phyloP scores from a whole-genome alignment of 1,284 basidiomycete genomes.

The Ustilago curta region DNA sequence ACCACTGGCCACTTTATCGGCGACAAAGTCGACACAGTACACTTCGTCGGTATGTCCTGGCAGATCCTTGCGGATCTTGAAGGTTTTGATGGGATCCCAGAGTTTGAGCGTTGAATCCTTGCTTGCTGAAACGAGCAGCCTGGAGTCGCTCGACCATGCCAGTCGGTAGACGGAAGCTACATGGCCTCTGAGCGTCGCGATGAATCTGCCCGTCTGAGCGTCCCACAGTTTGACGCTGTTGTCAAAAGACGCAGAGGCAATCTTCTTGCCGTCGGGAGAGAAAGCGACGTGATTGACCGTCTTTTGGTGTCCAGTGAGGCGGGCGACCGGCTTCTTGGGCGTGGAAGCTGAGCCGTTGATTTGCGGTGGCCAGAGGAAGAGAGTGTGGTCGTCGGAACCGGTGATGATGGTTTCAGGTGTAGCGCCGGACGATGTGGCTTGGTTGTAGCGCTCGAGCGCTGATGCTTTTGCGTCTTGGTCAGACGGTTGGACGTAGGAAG shows the following conservation, averaged over 20 bases:
- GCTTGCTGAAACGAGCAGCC: constrained; percentile 90
- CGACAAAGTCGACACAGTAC: constrained; percentile 83
- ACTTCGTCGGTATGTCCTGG: constrained; percentile 98
- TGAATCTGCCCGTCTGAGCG: constrained; percentile 80
- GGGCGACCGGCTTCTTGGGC: constrained; percentile 84
- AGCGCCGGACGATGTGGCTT: constrained; percentile 79
- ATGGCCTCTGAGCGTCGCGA: constrained; percentile 84
- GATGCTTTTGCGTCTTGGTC: constrained; percentile 27
- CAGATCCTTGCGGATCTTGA: constrained; percentile 89
- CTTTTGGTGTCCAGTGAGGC: constrained; percentile 93
- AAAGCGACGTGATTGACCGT: constrained; percentile 96
- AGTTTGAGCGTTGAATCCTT: constrained; percentile 87
- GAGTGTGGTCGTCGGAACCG: constrained; percentile 91
- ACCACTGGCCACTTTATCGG: constrained; percentile 96
- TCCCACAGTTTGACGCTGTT: constrained; percentile 91
- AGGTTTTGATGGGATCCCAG: constrained; percentile 64
- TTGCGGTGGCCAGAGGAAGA: constrained; percentile 68
- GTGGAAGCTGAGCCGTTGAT: constrained; percentile 43
- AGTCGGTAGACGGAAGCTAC: constrained; percentile 93
- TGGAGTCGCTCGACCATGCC: constrained; percentile 93
- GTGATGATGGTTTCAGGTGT: constrained; percentile 80
- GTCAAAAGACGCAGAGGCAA: constrained; percentile 92
- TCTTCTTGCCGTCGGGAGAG: constrained; percentile 91
- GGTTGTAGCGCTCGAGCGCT: constrained; percentile 75
- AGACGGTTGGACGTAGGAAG: constrained; percentile 36